Base-by-base conservation (phyloP, 352 stramenopile genomes). In the Phytophthora pini region DNA sequence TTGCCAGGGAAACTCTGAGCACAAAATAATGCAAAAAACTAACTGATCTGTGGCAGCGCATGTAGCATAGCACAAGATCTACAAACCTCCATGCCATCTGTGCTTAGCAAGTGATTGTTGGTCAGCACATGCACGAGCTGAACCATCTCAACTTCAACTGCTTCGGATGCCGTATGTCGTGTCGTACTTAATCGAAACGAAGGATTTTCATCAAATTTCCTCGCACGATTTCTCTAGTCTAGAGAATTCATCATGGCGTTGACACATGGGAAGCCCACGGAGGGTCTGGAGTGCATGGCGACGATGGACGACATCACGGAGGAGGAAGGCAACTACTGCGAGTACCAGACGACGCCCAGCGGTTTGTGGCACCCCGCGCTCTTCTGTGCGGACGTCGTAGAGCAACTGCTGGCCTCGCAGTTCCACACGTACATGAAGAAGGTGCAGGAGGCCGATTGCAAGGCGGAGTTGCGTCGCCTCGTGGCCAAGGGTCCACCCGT, bases 231-330 rank as follows among this genome's bases (percentile, higher is more conserved):
- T 31, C 17, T 17, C 8, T 29, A 44, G 24, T 10, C 3, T 57
- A 39, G 38, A 31, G 22, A 50, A 50, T 50, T 50, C 27, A 20
- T 31, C 15, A 63, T 63, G 55, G 41, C 55, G 11, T 40, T 54
- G 52, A 61, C 45, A 9, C 93, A 98, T 57, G 87, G 92, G 34
- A 89, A 84, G 60, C 94, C 94, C 9, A 57, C 66, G 4, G 87
- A 92, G 17, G 91, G 89, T 36, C 89, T 98, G 76, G 89, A 95
- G 68, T 98, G 95, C 73, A 77, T 98, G 38, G 91, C 87, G 47
- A 97, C 92, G 11, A 98, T 98, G 92, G 95, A 98, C 63, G 94
- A 98, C 76, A 98, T 98, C 70, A 98, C 93, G 11, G 77, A 92
- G 55, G 90, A 95, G 39, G 81, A 90, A 2, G 75, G 80, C 12